Conservation (phyloP, 345 rosid genomes). For the Sisymbrium irio region DNA sequence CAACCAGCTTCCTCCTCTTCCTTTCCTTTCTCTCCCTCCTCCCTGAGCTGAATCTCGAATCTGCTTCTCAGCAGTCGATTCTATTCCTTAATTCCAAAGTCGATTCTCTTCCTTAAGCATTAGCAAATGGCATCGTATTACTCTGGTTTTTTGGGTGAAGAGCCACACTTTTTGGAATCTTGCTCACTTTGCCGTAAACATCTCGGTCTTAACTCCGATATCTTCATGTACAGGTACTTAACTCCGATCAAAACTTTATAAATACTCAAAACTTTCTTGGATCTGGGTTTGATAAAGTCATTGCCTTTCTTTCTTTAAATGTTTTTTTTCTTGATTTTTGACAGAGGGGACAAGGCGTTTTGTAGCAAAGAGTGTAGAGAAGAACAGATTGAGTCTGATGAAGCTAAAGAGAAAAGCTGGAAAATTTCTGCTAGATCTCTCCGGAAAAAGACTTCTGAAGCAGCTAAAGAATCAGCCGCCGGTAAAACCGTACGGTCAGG, state of each 20-base stretch:
- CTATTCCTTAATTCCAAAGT: neutral
- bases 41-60: slow-evolving; percentile 13
- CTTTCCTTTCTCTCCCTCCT: neutral
- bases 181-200: slow-evolving; percentile 74
- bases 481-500: slow-evolving; percentile 54
- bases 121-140: slow-evolving; percentile 34
- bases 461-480: slow-evolving; percentile 43
- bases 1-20: slow-evolving; percentile 14
- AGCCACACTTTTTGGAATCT: slow-evolving; percentile 69
- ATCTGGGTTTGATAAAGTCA: no score
- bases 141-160: slow-evolving; percentile 25
- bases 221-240: slow-evolving; percentile 93
- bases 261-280: no score
- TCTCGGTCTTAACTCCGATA: slow-evolving; percentile 64
- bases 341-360: slow-evolving; percentile 85
- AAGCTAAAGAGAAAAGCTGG: slow-evolving; percentile 57
- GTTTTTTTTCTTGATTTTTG: neutral
- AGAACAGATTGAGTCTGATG: slow-evolving; percentile 74
- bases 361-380: slow-evolving; percentile 89
- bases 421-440: slow-evolving; percentile 51
- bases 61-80: neutral
- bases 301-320: no score
- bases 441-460: slow-evolving; percentile 37
- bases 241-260: no score
- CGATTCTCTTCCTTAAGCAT: neutral